A percentile compares a stretch with the other conserved stretches of the same genome.
Evolutionary conservation across 164 flowering plant genomes (phyloP).

Genomic region (Vitis riparia): DNA sequence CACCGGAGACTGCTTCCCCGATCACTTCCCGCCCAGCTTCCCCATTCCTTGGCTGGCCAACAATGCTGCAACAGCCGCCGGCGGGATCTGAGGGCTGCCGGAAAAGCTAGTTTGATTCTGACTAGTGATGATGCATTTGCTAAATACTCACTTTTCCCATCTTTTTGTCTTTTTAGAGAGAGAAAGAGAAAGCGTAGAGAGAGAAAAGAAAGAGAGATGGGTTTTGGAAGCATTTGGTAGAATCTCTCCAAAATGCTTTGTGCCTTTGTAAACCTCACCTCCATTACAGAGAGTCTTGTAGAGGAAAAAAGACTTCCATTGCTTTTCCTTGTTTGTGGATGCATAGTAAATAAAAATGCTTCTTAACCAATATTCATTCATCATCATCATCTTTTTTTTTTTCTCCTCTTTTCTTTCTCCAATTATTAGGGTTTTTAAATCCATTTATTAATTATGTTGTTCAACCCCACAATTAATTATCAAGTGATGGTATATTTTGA

Average conservation of each 20-base stretch:
- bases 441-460: too few relatives aligned
- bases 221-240: neutral
- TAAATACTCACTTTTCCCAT: slow-evolving; percentile 9
- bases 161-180: slow-evolving; percentile 7
- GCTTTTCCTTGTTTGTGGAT: slow-evolving; percentile 1
- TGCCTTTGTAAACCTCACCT: neutral
- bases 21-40: slow-evolving; percentile 34
- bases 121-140: slow-evolving; percentile 13
- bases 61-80: slow-evolving; percentile 52
- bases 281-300: slow-evolving; percentile 18
- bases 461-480: too few relatives aligned
- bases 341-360: neutral
- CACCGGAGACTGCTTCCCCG: slow-evolving; percentile 44
- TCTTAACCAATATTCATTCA: neutral
- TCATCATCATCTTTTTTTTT: neutral
- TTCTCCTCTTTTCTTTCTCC: neutral
- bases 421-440: neutral
- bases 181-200: neutral
- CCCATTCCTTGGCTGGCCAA: slow-evolving; percentile 44
- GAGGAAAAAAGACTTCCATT: slow-evolving; percentile 15
- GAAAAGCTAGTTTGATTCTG: neutral
- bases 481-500: too few relatives aligned
- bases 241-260: slow-evolving; percentile 14
- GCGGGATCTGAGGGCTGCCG: slow-evolving; percentile 36
- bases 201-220: neutral